Evolutionary conservation across 2,329 filamentous ascomycete species (phyloP), one percentile per base, ranked within the genome.

Genomic region (Elsinoe batatas): DNA sequence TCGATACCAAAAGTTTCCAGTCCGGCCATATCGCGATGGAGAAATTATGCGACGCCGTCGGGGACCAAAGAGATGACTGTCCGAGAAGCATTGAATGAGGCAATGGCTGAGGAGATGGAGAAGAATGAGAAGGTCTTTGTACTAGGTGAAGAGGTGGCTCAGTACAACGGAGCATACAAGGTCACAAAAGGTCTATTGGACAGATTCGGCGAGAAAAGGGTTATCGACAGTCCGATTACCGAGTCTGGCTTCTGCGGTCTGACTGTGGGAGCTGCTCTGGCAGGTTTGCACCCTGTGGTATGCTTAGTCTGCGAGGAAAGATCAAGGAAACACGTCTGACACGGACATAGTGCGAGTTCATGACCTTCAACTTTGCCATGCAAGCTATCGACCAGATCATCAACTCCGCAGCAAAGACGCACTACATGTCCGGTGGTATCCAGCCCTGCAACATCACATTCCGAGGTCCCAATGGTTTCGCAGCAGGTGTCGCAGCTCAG

Each of bases 291-390:
- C 76, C 93, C 93, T 59, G 82, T 98, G 65, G 89, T 95, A 79
- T 79, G 53, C 32, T 2, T 42, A n/a, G 2, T 10, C 12, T 46
- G 88, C 59, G 20, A 10, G 26, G 10, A 26, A 26, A 6, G 53
- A 46, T 33, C n/a, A 50, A n/a, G 42, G 33, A 30, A 26, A 32
- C 36, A 30, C 12, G 40, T 66, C 62, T 59, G 36, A 61, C 57
- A 15, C 37, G 4, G 6, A n/a, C 11, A 53, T 63, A 93, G 88
- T 93, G 87, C 82, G 93, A 98, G 79, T 98, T 98, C 81, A 98
- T 98, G 93, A 98, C 93, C 68, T 97, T 95, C 84, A 98, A 98
- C 83, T 97, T 97, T 72, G 91, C 93, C 74, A 98, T 98, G 93
- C 93, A 98, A 79, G 89, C 93, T 71, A 98, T 98, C 74, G 93